phyloP scores from a whole-genome alignment of 306 rosid genomes.

The Abrus pulchellus region DNA sequence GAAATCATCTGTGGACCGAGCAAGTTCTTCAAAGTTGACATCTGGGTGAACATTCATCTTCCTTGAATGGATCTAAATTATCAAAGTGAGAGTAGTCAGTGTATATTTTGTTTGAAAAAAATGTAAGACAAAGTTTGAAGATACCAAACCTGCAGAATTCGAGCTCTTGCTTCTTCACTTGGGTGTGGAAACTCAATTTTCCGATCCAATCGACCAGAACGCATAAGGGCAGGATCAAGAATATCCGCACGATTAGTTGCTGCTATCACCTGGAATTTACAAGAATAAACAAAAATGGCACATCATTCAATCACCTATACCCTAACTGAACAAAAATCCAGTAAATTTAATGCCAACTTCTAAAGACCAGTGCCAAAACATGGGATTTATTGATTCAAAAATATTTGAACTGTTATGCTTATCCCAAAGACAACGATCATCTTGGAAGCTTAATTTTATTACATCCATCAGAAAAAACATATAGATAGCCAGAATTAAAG shows the following conservation, averaged over 20 bases:
- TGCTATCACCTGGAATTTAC: constrained; percentile 81
- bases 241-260: constrained; percentile 99
- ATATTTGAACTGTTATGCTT: background rate
- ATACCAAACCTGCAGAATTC: constrained; percentile 83
- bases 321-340: background rate
- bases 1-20: constrained; percentile 96
- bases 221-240: constrained; percentile 98
- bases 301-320: background rate
- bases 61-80: constrained; percentile 84
- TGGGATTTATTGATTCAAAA: background rate
- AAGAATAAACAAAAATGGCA: constrained; percentile 31
- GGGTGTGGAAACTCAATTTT: constrained; percentile 99
- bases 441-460: background rate
- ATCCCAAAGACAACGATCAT: constrained; percentile 1
- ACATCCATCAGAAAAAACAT: constrained; percentile 20
- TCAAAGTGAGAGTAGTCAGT: constrained; percentile 24
- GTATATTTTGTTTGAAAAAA: background rate
- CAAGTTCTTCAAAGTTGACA: constrained; percentile 94
- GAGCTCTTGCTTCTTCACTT: constrained; percentile 94
- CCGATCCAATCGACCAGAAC: constrained; percentile 98
- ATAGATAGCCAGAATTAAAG: background rate
- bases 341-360: background rate
- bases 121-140: background rate
- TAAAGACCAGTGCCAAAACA: background rate
- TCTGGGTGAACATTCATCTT: constrained; percentile 96